phyloP scores from a whole-genome alignment of 345 rosid genomes.

The Salix viminalis region DNA sequence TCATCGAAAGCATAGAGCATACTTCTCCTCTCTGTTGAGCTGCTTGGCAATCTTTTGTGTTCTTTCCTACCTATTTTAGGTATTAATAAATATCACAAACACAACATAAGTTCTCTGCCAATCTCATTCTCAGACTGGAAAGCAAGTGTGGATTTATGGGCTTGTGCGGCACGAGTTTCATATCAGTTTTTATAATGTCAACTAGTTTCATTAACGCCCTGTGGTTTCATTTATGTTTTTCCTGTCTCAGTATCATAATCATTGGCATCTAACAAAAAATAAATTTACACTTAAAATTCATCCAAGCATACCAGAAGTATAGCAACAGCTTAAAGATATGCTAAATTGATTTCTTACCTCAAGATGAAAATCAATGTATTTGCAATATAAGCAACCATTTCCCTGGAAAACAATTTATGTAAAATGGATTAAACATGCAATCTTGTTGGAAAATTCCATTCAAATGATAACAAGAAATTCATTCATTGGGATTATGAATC shows the following conservation, averaged over 20 bases:
- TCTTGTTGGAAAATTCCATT: not conserved
- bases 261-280: not conserved
- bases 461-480: not conserved
- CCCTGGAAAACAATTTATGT: constrained; percentile 47
- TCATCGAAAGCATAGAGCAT: not conserved
- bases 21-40: not conserved
- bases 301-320: not conserved
- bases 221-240: not conserved
- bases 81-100: not conserved
- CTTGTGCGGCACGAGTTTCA: not conserved
- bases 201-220: not conserved
- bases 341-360: constrained; percentile 50
- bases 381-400: constrained; percentile 95
- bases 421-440: constrained; percentile 2
- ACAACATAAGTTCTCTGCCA: not conserved
- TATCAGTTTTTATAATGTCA: not conserved
- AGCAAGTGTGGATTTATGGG: not conserved
- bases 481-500: not conserved
- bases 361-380: constrained; percentile 89
- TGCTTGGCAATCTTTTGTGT: not conserved
- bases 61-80: not conserved
- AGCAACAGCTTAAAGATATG: not conserved
- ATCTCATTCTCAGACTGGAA: not conserved
- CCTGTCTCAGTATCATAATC: not conserved
- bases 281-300: not conserved